A percentile compares a stretch with the other conserved stretches of the same genome.
Conservation (phyloP, 345 rosid species). For the Durio zibethinus region DNA sequence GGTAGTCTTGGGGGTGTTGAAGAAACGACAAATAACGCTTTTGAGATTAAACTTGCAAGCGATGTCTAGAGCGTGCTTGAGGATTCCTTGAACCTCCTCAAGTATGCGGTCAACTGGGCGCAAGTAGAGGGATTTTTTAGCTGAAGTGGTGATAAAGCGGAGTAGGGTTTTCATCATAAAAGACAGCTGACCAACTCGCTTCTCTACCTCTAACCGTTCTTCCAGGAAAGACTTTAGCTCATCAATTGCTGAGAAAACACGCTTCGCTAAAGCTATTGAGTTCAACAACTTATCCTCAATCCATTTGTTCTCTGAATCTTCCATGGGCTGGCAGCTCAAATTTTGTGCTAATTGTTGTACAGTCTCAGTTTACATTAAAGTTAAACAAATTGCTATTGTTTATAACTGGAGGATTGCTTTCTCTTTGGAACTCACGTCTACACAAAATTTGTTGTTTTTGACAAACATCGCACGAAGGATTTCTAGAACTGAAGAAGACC, state of each 20-base stretch:
- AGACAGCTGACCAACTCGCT: conserved; percentile 46
- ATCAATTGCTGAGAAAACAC: conserved; percentile 43
- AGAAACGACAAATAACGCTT: conserved; percentile 48
- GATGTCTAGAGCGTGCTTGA: conserved; percentile 47
- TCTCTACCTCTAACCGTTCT: conserved; percentile 46
- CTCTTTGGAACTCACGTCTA: background rate
- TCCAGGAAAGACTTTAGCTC: conserved; percentile 45
- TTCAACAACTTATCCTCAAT: conserved; percentile 25
- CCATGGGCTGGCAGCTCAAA: background rate
- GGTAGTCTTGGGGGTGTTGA: conserved; percentile 41
- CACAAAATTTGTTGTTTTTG: background rate
- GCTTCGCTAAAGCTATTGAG: conserved; percentile 44
- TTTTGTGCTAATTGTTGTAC: too few species aligned
- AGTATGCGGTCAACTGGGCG: conserved; percentile 65
- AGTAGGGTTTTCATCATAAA: conserved; percentile 51
- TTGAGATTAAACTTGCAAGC: conserved; percentile 61
- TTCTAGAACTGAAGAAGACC: background rate
- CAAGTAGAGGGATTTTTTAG: conserved; percentile 47
- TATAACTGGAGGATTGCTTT: background rate
- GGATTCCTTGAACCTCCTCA: conserved; percentile 48
- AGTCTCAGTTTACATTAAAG: too few species aligned
- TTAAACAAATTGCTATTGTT: too few species aligned
- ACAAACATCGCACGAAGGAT: background rate
- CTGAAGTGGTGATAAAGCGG: conserved; percentile 21
- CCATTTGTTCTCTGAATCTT: conserved; percentile 38